Percentiles rank a stretch among this genome's conserved stretches.
Conservation (phyloP, 805 yeast species). For the Clavispora santaluciae region DNA sequence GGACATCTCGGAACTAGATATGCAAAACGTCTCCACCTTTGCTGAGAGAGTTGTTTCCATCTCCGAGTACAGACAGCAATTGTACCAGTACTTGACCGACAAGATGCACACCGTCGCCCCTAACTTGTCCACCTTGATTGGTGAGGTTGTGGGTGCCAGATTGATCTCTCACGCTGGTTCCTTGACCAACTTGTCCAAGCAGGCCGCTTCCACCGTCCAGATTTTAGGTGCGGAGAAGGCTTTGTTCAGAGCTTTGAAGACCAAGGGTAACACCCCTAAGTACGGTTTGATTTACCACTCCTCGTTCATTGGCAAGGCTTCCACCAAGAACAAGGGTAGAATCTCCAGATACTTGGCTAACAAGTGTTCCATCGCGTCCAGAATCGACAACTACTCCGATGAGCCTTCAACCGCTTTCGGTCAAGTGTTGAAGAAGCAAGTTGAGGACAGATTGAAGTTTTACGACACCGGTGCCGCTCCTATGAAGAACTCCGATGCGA, state of each 20-base stretch:
- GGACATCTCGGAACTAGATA: slow-evolving; percentile 91
- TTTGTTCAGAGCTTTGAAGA: slow-evolving; percentile 94
- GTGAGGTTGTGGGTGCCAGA: slow-evolving; percentile 98
- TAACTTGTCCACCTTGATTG: slow-evolving; percentile 70
- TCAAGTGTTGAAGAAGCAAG: slow-evolving; percentile 87
- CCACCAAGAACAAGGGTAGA: slow-evolving; percentile 98
- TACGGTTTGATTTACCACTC: slow-evolving; percentile 97
- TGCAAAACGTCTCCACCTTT: slow-evolving; percentile 84
- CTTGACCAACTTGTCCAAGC: slow-evolving; percentile 88
- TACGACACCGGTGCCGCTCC: slow-evolving; percentile 97
- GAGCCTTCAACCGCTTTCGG: slow-evolving; percentile 91
- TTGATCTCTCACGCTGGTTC: slow-evolving; percentile 97
- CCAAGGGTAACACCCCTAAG: slow-evolving; percentile 98
- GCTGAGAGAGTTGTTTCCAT: slow-evolving; percentile 91
- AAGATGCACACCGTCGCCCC: slow-evolving; percentile 99
- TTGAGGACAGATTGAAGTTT: slow-evolving; percentile 93
- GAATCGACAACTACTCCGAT: slow-evolving; percentile 96
- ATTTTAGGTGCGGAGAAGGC: slow-evolving; percentile 99
- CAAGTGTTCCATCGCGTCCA: slow-evolving; percentile 98
- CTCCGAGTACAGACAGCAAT: slow-evolving; percentile 81
- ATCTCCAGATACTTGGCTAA: slow-evolving; percentile 97
- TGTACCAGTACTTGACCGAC: slow-evolving; percentile 82
- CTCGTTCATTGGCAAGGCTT: slow-evolving; percentile 94
- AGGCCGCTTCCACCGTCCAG: slow-evolving; percentile 98
- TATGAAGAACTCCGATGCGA: slow-evolving; percentile 92